These are phyloP conservation scores for Scheffersomyces quercinus DNA, from an alignment of 1,139 yeast species.

Conservation along the genomic window DNA sequence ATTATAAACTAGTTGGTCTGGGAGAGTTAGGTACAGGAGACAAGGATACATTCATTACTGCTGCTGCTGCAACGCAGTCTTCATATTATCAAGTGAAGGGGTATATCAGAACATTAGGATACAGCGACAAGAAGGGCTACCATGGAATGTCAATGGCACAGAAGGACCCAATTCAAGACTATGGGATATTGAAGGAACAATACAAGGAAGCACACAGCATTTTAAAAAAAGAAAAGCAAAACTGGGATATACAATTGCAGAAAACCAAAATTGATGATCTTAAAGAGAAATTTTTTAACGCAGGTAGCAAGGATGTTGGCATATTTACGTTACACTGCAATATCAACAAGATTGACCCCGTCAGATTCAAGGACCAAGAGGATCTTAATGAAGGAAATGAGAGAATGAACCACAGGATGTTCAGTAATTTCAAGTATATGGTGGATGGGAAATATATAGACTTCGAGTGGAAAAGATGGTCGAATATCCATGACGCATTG, in stretches of 20 bases:
- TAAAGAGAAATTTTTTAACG: neutral
- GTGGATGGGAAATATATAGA: neutral
- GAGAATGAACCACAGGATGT: neutral
- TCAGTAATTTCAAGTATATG: neutral
- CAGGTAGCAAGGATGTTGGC: neutral
- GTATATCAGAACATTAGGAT: constrained; percentile 3
- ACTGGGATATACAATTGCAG: neutral
- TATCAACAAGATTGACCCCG: neutral
- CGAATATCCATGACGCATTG: neutral
- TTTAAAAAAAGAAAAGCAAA: neutral
- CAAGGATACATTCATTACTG: constrained; percentile 17
- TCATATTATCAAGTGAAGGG: constrained; percentile 12
- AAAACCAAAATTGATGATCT: neutral
- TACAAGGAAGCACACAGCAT: neutral
- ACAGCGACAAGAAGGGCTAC: neutral
- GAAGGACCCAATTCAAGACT: constrained; percentile 4
- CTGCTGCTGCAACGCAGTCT: constrained; percentile 10
- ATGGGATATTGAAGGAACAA: constrained; percentile 3
- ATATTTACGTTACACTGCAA: neutral
- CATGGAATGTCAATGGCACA: constrained; percentile 3
- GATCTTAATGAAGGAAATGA: neutral
- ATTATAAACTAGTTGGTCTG: constrained; percentile 16
- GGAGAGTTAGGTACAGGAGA: constrained; percentile 20
- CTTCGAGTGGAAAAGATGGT: constrained; percentile 1
- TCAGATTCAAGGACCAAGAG: neutral